Conservation (phyloP, 345 rosid species). For the Eucalyptus pauciflora region DNA sequence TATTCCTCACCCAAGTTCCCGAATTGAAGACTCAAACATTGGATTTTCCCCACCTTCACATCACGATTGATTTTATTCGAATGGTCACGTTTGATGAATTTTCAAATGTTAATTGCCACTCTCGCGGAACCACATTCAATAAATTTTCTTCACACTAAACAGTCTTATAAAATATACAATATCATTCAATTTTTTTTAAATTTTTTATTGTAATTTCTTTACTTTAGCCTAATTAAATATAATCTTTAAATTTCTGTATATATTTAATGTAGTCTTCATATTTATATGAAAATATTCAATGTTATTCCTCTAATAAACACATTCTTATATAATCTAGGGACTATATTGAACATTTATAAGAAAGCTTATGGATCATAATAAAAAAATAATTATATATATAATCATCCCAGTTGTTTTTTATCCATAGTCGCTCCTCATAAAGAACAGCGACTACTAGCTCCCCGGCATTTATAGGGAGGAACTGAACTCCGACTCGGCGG, state of each 20-base stretch:
- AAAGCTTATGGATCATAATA: too few relatives aligned
- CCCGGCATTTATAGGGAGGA: not conserved
- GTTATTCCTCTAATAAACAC: too few relatives aligned
- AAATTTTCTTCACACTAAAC: not conserved
- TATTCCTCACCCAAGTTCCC: not conserved
- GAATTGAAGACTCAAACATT: not conserved
- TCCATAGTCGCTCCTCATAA: not conserved
- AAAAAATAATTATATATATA: too few relatives aligned
- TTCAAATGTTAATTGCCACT: not conserved
- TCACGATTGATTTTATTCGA: not conserved
- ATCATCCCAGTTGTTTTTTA: not conserved
- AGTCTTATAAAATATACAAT: too few relatives aligned
- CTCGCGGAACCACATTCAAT: not conserved
- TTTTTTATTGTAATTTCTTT: too few relatives aligned
- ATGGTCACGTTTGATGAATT: not conserved
- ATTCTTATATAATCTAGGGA: rapidly evolving
- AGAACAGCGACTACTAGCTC: not conserved
- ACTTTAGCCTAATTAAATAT: too few relatives aligned
- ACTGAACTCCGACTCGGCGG: not conserved
- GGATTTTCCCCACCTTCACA: not conserved
- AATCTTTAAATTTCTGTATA: rapidly evolving
- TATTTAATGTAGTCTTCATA: rapidly evolving
- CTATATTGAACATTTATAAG: rapidly evolving
- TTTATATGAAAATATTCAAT: too few relatives aligned
- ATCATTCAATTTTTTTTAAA: too few relatives aligned